Base-by-base conservation (phyloP, 371 early-diverging fungal genomes). In the Nematocida homosporus region DNA sequence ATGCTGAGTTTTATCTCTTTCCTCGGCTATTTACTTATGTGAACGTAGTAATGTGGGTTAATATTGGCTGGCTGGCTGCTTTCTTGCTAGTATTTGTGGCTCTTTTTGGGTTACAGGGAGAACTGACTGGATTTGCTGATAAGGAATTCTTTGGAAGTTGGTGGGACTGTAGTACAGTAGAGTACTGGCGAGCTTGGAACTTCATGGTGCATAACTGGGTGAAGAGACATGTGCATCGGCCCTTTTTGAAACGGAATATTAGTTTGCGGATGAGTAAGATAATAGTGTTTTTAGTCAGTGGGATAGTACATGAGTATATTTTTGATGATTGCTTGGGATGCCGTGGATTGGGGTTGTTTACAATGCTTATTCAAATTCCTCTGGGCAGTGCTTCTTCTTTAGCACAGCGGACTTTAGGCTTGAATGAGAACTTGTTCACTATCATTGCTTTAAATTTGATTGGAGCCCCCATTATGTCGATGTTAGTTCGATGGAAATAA, bases 181-280 rank as follows among this genome's bases (percentile, higher is more conserved):
- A 93, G 81, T 97, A 91, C 85, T 92, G 94, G 50, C 88, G 93
- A 55, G 90, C 92, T 79, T 97, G 97, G 97, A 97, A 97, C 85
- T 90, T 89, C 68, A 93, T 92, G 1, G 97, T 95, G 30, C 93
- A 97, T 80, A 87, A 90, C 47, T 95, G 94, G 85, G 84, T 94
- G 38, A 87, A 92, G 37, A 88, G 92, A 56, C 93, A 95, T 82
- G 89, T 94, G 2, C 94, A 94, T 84, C 86, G 87, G 13, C 88
- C 89, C 56, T 87, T 90, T 52, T 87, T 92, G 59, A 85, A 88
- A 44, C 87, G 88, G 1, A 87, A 89, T 51, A 78, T 91, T 8
- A 88, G 90, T 52, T 88, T 88, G 66, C 68, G 82, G n/a, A 87
- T 86, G 56, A 90, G 92, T 2, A 88, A 89, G 1, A 83, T 89